Percentiles rank a stretch among this genome's conserved stretches.
Evolutionary conservation across 2,329 filamentous ascomycete genomes (phyloP).

Genomic region (Xylariaceae sp.): DNA sequence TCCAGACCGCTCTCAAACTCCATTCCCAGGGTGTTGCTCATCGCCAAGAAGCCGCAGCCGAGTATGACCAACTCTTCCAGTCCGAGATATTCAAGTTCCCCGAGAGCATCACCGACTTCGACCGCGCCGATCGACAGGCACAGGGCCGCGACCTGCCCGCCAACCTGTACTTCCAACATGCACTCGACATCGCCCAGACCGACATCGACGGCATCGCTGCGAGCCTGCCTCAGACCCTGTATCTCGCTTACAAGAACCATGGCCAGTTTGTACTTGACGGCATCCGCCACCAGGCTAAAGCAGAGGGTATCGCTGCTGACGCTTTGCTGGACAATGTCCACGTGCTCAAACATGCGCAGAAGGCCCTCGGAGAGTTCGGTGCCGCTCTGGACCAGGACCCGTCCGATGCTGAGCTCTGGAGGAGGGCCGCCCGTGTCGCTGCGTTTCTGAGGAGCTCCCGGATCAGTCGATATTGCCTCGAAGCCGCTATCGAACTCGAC

Average conservation of each 20-base stretch:
- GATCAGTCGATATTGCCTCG: slow-evolving; percentile 59
- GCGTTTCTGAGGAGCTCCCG: slow-evolving; percentile 54
- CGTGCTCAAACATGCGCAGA: slow-evolving; percentile 36
- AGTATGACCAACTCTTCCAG: slow-evolving; percentile 79
- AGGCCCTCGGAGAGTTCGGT: slow-evolving; percentile 54
- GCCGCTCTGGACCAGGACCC: slow-evolving; percentile 61
- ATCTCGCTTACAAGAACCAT: slow-evolving; percentile 92
- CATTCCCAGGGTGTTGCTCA: slow-evolving; percentile 80
- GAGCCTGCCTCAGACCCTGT: slow-evolving; percentile 82
- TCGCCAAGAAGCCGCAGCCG: slow-evolving; percentile 71
- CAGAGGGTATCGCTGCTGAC: slow-evolving; percentile 20
- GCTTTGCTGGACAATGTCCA: slow-evolving; percentile 36
- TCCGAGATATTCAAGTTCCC: slow-evolving; percentile 94
- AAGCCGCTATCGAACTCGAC: slow-evolving; percentile 63
- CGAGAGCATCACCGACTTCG: slow-evolving; percentile 81
- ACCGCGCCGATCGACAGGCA: slow-evolving; percentile 59
- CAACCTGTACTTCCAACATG: slow-evolving; percentile 46
- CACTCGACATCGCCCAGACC: slow-evolving; percentile 54
- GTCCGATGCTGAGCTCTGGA: slow-evolving; percentile 64
- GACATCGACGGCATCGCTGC: slow-evolving; percentile 72
- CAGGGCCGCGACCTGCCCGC: slow-evolving; percentile 43
- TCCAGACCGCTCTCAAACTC: slow-evolving; percentile 84
- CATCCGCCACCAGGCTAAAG: slow-evolving; percentile 50
- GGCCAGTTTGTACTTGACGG: slow-evolving; percentile 86
- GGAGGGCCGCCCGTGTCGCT: slow-evolving; percentile 55